phyloP scores from a whole-genome alignment of 208 protist genomes.

The Crithidia mellificae region DNA sequence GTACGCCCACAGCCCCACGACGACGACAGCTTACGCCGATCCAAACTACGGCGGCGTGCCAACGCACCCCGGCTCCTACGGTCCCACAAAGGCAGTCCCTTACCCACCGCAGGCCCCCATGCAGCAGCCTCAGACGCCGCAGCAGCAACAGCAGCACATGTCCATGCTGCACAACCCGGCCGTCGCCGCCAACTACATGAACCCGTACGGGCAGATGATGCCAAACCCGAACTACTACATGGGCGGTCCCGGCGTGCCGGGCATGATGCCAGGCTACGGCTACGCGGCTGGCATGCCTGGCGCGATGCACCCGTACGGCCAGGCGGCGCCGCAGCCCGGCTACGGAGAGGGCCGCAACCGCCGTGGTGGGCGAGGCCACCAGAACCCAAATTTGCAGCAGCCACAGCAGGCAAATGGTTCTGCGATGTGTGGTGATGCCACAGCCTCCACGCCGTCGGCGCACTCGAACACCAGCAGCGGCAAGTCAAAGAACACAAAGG shows the following conservation, averaged over 20 bases:
- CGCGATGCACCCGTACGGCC: neutral
- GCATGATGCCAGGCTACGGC: slow-evolving; percentile 11
- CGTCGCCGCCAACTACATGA: slow-evolving; percentile 2
- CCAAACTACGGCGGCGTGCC: slow-evolving; percentile 8
- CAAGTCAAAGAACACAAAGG: neutral
- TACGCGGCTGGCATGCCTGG: slow-evolving; percentile 1
- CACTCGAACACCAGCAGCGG: neutral
- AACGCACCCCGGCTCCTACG: neutral
- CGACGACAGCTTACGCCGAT: neutral
- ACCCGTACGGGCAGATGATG: slow-evolving; percentile 5
- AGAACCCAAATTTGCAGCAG: slow-evolving; percentile 15
- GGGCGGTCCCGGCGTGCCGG: neutral
- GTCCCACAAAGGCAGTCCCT: neutral
- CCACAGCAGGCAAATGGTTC: neutral
- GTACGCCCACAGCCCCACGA: neutral
- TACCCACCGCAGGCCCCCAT: neutral
- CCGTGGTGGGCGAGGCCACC: neutral
- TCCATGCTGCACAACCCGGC: neutral
- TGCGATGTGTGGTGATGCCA: neutral
- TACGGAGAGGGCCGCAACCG: slow-evolving; percentile 4
- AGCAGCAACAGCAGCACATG: slow-evolving; percentile 12
- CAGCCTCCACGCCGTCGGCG: neutral
- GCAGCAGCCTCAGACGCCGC: slow-evolving; percentile 8
- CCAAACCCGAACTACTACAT: slow-evolving; percentile 17
- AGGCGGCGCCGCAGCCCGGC: neutral